phyloP scores from a whole-genome alignment of 2,329 filamentous ascomycete species.

The Fusarium concolor region DNA sequence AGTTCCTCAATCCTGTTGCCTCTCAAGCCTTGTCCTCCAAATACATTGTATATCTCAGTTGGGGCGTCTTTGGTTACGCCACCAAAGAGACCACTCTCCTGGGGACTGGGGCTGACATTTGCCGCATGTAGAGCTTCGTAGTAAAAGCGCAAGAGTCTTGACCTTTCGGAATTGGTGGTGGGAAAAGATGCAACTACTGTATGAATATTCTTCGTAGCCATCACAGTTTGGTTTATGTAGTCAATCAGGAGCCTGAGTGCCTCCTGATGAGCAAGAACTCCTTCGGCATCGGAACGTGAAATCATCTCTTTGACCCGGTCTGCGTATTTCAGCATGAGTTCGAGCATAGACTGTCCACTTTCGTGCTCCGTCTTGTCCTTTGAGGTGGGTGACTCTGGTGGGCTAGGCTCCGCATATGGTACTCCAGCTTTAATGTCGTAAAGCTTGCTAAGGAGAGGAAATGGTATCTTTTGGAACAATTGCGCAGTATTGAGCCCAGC shows the following conservation, averaged over 20 bases:
- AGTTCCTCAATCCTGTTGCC: slow-evolving; percentile 7
- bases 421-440: no score
- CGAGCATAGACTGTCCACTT: no score
- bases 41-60: slow-evolving; percentile 9
- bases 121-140: slow-evolving; percentile 16
- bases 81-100: slow-evolving; percentile 13
- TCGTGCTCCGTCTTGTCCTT: no score
- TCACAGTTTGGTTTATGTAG: slow-evolving; percentile 8
- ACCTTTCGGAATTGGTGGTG: neutral
- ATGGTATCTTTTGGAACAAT: no score
- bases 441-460: no score
- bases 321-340: neutral
- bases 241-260: slow-evolving; percentile 2
- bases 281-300: neutral
- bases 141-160: slow-evolving; percentile 9
- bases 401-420: no score
- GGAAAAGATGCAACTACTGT: neutral
- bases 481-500: no score
- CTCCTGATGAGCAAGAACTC: neutral
- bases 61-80: neutral
- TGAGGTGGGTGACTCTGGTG: no score
- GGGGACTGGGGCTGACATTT: neutral
- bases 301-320: neutral
- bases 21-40: slow-evolving; percentile 22
- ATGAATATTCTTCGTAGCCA: slow-evolving; percentile 8